These are phyloP conservation scores for Ceratocystis smalleyi DNA, from an alignment of 2,329 filamentous ascomycete species.

Conservation along the genomic window DNA sequence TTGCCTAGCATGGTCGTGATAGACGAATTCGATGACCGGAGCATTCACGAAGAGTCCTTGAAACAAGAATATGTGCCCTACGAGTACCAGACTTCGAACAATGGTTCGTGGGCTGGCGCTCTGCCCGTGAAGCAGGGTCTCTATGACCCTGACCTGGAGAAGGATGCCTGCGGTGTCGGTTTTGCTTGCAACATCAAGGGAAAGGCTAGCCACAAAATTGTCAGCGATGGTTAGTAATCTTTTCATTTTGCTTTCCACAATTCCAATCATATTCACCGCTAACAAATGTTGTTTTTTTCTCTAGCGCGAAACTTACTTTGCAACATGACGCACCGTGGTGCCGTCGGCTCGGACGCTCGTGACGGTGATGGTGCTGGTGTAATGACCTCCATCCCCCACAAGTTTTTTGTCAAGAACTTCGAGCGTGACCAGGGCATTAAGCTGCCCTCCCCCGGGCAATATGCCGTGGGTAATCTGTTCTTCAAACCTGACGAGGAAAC, in stretches of 20 bases:
- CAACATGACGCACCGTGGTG: slow-evolving; percentile 99
- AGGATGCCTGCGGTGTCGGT: slow-evolving; percentile 98
- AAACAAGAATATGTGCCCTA: slow-evolving; percentile 51
- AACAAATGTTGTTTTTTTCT: background rate
- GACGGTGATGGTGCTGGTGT: slow-evolving; percentile 97
- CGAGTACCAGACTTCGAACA: slow-evolving; percentile 78
- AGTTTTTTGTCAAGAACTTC: slow-evolving; percentile 98
- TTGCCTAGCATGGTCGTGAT: slow-evolving; percentile 55
- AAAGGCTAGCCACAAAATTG: slow-evolving; percentile 91
- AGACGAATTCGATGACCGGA: slow-evolving; percentile 53
- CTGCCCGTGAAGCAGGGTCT: slow-evolving; percentile 95
- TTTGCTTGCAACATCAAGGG: slow-evolving; percentile 99
- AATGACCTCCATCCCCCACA: slow-evolving; percentile 98
- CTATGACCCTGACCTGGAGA: slow-evolving; percentile 89
- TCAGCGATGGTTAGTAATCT: slow-evolving; percentile 93
- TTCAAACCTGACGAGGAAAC: slow-evolving; percentile 93
- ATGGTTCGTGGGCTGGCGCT: slow-evolving; percentile 78
- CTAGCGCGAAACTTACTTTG: slow-evolving; percentile 81
- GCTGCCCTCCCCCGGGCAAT: slow-evolving; percentile 77
- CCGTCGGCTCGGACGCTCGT: slow-evolving; percentile 91
- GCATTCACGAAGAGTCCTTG: slow-evolving; percentile 40
- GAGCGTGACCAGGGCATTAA: slow-evolving; percentile 77
- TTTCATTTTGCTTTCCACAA: background rate
- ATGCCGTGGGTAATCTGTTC: slow-evolving; percentile 94
- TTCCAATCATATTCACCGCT: background rate